Evolutionary conservation across 768 basidiomycete species (phyloP), one percentile per base, ranked within the genome.

Genomic region (Exidia glandulosa): DNA sequence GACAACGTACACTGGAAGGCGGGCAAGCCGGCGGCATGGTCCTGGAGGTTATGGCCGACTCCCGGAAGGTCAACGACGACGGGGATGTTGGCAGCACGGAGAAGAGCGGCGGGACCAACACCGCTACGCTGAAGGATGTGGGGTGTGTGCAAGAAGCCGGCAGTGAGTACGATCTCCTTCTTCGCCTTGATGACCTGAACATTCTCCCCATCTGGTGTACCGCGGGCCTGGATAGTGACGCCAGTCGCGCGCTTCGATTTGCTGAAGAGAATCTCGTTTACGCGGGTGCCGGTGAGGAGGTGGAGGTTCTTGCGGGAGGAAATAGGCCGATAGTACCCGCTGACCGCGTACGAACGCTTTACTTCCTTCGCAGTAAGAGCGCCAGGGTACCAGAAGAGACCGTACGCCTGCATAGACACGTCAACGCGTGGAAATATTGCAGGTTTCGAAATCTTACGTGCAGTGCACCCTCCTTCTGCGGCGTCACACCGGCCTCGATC

Each of bases 11-110:
- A 45, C 19, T 23, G 41, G 19, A 45, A 19, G 41, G 12, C 19
- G 41, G 23, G 23, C 9, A 23, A 19, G 6, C 19, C 14, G 12
- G 31, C 2, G 34, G 48, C 9, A 13, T 62, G 61, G 55, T 76
- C 74, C 57, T 75, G 71, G n/a, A 77, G 62, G 62, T 77, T 76
- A 54, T 69, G 65, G 12, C 77, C 76, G 50, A 78, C 77, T 27
- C 64, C 66, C 1, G 75, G 73, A 1, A 74, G 66, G 59, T 76
- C 70, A 32, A 74, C 58, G 56, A 67, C 64, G 48, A 63, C 59
- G 23, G 56, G 36, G 61, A 78, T 71, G 31, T 64, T 64, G 33
- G 69, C 61, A 9, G 32, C 59, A 16, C 66, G 62, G 25, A 75
- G 64, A 19, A 69, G 63, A 2, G 63, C 66, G 19, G 65, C 64